Evolutionary conservation across 164 flowering plant genomes (phyloP), one percentile per base, ranked within the genome.

Genomic region (Vitis rupestris): DNA sequence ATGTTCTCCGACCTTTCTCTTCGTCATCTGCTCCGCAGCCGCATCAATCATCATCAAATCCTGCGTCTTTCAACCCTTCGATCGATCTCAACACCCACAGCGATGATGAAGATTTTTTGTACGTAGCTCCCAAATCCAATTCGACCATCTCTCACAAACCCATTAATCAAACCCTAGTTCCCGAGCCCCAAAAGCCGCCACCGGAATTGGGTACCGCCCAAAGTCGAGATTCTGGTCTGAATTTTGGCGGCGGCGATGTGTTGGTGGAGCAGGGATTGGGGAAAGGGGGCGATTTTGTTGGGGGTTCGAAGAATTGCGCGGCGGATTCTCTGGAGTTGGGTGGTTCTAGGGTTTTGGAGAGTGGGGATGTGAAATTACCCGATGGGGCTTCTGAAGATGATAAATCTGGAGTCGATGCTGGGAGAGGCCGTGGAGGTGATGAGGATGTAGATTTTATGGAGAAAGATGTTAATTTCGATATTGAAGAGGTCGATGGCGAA

Each of bases 1-100:
- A 93, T 67, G 94, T 95, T 27, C 90, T 94, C 67, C 80, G 59
- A 1, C 84, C 89, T 5, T 74, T 83, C 15, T 56, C 83, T 12
- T 56, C 83, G 14, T 15, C 81, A 11, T 53, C 75, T 30, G 47
- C 74, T 55, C 69, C 69, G 61, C 72, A 11, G 64, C 74, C 75
- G 2, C 75, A 59, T 1, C 77, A 54, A 23, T 70, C 76, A 14
- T 59, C 72, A 1, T 27, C 69, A 3, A 17, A 74, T 15, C 9
- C 85, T 37, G 59, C 75, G 8, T 62, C 80, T 72, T 67, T 14
- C 62, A 70, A 53, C 61, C 84, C 76, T 62, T 78, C 87, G 65
- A 82, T 79, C 82, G 90, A 88, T 83, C 88, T 79, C 70, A 88
- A 84, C 61, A 70, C 74, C 65, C 76, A 75, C 16, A 69, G 74